Base-by-base conservation (phyloP, 2,329 filamentous ascomycete species). In the Neocucurbitaria cava region DNA sequence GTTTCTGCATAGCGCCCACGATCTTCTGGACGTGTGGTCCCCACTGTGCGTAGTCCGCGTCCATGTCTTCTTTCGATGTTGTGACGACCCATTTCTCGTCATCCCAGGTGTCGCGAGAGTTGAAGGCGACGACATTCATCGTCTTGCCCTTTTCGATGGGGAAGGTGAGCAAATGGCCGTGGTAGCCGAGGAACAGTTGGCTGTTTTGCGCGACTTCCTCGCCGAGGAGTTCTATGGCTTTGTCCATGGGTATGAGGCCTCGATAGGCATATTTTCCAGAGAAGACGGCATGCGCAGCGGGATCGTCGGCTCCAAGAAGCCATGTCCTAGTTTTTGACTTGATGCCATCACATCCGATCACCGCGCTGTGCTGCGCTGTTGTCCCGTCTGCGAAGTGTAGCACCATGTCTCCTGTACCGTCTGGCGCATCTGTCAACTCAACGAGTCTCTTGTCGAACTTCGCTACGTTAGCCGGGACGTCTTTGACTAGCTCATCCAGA, bases 331-430 rank as follows among this genome's bases (percentile, higher is more conserved):
- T 79, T 7, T 77, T 76, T 0, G 85, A 87, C 66, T 85, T 86
- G 66, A 89, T 87, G 1, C 87, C 87, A 67, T 89, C 87, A 65
- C 85, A 88, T 10, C 84, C 87, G 54, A 89, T 80, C 0, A 86
- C 82, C 2, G 79, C 77, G 61, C 77, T 78, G 24, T 81, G 80
- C 24, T 76, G 66, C 2, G 75, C 81, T 1, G 68, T 73, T 0
- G 73, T 79, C 1, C 82, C 81, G 63, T 85, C 83, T 2, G 69
- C 65, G 56, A 85, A 81, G 13, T 70, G 66, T 17, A 79, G 58
- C 3, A 70, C 63, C n/a, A 78, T 70, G 33, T 73, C 65, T 8
- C 69, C 68, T 2, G 68, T 74, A 15, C 65, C 66, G 46, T 73
- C 71, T 3, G 65, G 54, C 2, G 69, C 66, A 21, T 70, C 59